Evolutionary conservation across 2,329 filamentous ascomycete genomes (phyloP).

Genomic region (Dryadomyces quercivorus): DNA sequence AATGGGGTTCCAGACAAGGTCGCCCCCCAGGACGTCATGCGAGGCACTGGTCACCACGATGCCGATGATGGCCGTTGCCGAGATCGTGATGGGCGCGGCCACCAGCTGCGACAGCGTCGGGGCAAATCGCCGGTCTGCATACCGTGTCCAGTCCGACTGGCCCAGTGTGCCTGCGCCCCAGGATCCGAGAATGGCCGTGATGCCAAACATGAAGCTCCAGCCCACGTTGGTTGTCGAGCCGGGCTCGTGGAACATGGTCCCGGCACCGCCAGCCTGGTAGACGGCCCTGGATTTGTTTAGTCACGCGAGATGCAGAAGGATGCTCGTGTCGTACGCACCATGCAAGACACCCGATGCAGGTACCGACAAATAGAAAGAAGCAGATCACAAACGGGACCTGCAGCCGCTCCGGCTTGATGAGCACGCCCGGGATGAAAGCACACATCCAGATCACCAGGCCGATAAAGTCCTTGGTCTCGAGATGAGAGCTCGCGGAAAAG

Average conservation of each 20-base stretch:
- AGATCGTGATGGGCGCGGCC: slow-evolving; percentile 13
- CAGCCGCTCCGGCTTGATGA: slow-evolving; percentile 11
- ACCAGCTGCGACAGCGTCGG: slow-evolving; percentile 23
- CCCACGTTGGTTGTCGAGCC: slow-evolving; percentile 14
- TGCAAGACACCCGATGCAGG: slow-evolving; percentile 17
- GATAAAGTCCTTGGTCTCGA: slow-evolving; percentile 17
- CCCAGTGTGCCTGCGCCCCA: slow-evolving; percentile 32
- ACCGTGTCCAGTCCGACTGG: slow-evolving; percentile 31
- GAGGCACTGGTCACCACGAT: slow-evolving; percentile 20
- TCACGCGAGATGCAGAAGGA: background rate
- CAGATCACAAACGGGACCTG: slow-evolving; percentile 10
- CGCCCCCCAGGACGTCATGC: slow-evolving; percentile 19
- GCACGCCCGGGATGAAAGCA: slow-evolving; percentile 3
- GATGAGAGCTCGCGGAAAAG: slow-evolving; percentile 14
- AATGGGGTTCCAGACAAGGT: slow-evolving; percentile 29
- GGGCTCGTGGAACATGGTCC: slow-evolving; percentile 14
- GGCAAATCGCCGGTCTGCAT: slow-evolving; percentile 24
- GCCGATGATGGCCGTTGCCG: slow-evolving; percentile 21
- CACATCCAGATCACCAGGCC: slow-evolving; percentile 16
- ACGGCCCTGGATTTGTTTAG: slow-evolving; percentile 12
- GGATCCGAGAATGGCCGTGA: slow-evolving; percentile 28
- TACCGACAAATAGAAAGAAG: slow-evolving; percentile 25
- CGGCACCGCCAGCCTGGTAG: slow-evolving; percentile 17
- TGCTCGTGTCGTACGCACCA: slow-evolving; percentile 11
- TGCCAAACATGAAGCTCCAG: slow-evolving; percentile 25